These are phyloP conservation scores for Colletotrichum euphorbiae DNA, from an alignment of 2,329 filamentous ascomycete species.

Conservation along the genomic window DNA sequence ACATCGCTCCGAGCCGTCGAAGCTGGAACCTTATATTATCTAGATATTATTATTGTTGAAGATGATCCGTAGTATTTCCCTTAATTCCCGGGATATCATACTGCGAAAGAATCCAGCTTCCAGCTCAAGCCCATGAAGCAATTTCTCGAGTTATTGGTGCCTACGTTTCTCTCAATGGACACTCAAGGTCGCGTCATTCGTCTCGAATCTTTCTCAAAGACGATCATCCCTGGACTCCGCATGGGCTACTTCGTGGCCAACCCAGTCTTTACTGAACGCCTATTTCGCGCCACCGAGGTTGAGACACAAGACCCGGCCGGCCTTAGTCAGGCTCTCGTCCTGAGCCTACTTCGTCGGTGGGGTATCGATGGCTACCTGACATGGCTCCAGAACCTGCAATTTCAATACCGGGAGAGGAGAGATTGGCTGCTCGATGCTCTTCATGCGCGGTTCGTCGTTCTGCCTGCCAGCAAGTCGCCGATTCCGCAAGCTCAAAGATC, in stretches of 20 bases:
- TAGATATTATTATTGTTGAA: slow-evolving; percentile 68
- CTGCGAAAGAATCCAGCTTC: background rate
- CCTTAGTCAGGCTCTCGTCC: slow-evolving; percentile 64
- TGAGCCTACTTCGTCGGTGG: slow-evolving; percentile 67
- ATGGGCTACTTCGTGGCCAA: slow-evolving; percentile 71
- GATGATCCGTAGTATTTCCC: slow-evolving; percentile 62
- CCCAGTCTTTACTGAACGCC: slow-evolving; percentile 45
- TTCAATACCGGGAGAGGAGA: slow-evolving; percentile 75
- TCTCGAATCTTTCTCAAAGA: slow-evolving; percentile 44
- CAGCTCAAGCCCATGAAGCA: slow-evolving; percentile 6
- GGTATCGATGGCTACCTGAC: slow-evolving; percentile 79
- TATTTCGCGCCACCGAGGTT: slow-evolving; percentile 52
- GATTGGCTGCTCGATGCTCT: slow-evolving; percentile 73
- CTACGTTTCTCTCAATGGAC: slow-evolving; percentile 44
- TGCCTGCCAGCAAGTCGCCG: background rate
- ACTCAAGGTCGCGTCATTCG: slow-evolving; percentile 45
- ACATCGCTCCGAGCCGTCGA: slow-evolving; percentile 73
- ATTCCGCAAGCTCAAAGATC: background rate
- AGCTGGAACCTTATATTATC: background rate
- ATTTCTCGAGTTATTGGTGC: slow-evolving; percentile 41
- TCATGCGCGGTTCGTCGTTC: slow-evolving; percentile 19
- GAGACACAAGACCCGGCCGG: slow-evolving; percentile 77
- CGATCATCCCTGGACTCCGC: slow-evolving; percentile 71
- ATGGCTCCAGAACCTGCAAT: slow-evolving; percentile 77
- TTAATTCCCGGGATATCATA: slow-evolving; percentile 51